Conservation (phyloP, 257 asterid genomes). For the Solanum verrucosum region DNA sequence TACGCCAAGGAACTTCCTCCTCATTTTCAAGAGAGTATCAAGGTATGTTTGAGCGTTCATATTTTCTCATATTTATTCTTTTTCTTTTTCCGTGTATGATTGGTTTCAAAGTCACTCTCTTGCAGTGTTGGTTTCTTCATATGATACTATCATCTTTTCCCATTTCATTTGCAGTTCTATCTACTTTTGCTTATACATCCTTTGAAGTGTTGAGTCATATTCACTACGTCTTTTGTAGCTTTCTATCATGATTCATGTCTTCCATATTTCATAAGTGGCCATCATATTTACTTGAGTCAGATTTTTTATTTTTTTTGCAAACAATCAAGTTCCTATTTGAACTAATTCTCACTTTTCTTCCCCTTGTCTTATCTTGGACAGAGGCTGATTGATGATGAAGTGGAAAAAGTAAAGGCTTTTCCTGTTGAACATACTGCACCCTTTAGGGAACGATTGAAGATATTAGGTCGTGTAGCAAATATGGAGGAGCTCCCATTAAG, state of each 20-base stretch:
- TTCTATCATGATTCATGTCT: not conserved
- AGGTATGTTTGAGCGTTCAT: slow-evolving; percentile 17
- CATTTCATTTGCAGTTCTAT: not conserved
- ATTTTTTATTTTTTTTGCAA: not conserved
- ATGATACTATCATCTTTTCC: not conserved
- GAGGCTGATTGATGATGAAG: slow-evolving; percentile 73
- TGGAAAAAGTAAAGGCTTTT: slow-evolving; percentile 78
- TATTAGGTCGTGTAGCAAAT: slow-evolving; percentile 83
- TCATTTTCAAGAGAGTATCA: slow-evolving; percentile 41
- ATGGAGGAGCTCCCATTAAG: slow-evolving; percentile 83
- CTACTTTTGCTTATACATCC: not conserved
- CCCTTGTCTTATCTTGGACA: slow-evolving; percentile 9
- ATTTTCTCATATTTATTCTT: not conserved
- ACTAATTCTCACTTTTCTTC: not conserved
- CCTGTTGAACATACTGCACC: slow-evolving; percentile 55
- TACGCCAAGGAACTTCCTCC: slow-evolving; percentile 37
- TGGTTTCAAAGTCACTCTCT: not conserved
- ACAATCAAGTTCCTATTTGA: not conserved
- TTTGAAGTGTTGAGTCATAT: not conserved
- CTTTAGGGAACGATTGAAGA: slow-evolving; percentile 85
- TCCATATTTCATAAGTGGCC: not conserved
- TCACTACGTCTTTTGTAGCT: not conserved
- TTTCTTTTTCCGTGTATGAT: not conserved
- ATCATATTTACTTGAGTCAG: not conserved
- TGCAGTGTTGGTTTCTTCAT: not conserved